These are phyloP conservation scores for Rhynchosporium secalis DNA, from an alignment of 2,329 filamentous ascomycete genomes.

Conservation along the genomic window DNA sequence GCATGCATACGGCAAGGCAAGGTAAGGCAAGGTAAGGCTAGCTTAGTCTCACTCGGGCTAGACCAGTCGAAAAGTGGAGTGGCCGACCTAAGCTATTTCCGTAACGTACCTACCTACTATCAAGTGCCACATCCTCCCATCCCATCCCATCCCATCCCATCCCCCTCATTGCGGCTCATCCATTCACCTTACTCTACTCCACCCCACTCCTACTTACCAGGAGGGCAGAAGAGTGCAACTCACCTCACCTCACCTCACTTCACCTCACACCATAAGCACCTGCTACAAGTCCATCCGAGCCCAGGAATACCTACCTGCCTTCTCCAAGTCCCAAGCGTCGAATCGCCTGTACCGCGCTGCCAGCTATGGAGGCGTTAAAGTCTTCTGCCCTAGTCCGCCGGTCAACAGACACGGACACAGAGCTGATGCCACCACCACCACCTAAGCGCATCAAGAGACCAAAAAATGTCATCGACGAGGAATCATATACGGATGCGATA, in stretches of 20 bases:
- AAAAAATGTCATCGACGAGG: constrained; percentile 85
- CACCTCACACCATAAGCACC: too few species aligned
- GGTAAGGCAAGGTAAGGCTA: too few species aligned
- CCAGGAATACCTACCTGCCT: too few species aligned
- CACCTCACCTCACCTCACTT: too few species aligned
- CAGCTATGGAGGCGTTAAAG: constrained; percentile 19
- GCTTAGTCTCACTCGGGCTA: too few species aligned
- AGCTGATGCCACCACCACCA: constrained; percentile 89
- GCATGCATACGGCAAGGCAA: too few species aligned
- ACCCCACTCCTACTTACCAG: background rate
- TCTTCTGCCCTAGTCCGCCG: constrained; percentile 65
- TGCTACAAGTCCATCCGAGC: too few species aligned
- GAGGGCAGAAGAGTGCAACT: background rate
- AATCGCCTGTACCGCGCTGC: background rate
- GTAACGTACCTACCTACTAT: too few species aligned
- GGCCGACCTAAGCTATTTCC: too few species aligned
- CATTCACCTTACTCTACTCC: background rate
- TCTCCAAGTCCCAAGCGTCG: too few species aligned
- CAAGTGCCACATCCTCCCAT: background rate
- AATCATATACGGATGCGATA: constrained; percentile 85
- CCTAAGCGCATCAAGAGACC: constrained; percentile 94
- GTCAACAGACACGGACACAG: constrained; percentile 59
- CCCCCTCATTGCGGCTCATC: background rate
- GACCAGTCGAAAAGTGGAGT: too few species aligned
- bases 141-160: background rate